Evolutionary conservation across 176 grass and related monocot species (phyloP), one percentile per base, ranked within the genome.

Genomic region (Ananas comosus): DNA sequence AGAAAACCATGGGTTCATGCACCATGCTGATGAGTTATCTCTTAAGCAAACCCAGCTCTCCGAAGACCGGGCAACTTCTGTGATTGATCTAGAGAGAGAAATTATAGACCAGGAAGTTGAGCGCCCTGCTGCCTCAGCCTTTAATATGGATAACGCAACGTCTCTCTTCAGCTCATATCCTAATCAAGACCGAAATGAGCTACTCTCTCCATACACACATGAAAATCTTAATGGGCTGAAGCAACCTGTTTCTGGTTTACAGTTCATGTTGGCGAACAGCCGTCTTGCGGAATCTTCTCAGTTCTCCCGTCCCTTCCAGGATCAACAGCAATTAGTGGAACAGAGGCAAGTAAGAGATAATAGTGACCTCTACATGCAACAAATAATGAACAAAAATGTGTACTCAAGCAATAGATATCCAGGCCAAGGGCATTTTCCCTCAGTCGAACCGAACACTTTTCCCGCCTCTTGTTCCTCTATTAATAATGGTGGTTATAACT

Each of bases 401-500:
- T 84, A 68, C 56, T 64, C 63, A 22, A 47, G 18, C 54, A 78
- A 14, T 16, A 81, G 78, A 29, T 84, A 78, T 61, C 61, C 48
- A 50, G 33, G 66, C 70, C 72, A 84, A 78, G 61, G 33, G 58
- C 71, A 74, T 33, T 59, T 58, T 78, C 51, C 70, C 42, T 48
- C 75, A 53, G 52, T 77, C 58, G 74, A 81, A 21, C 74, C 74
- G 6, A 81, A 74, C 14, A 67, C 68, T 72, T 75, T 68, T 78
- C 0, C 52, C 67, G 63, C 50, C 6, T n/a, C 53, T 64, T 59
- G 49, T 64, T 68, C 28, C 66, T 73, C 78, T 2, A 17, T 67
- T 27, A 69, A 81, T 81, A 69, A 81, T 81, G 61, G 52, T 61
- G 66, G 74, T 49, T 72, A 74, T 48, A 84, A 78, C 68, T 75